Percentiles rank a stretch among this genome's conserved stretches.
Conservation (phyloP, 1,284 basidiomycete genomes). For the Ceratobasidium sp. region DNA sequence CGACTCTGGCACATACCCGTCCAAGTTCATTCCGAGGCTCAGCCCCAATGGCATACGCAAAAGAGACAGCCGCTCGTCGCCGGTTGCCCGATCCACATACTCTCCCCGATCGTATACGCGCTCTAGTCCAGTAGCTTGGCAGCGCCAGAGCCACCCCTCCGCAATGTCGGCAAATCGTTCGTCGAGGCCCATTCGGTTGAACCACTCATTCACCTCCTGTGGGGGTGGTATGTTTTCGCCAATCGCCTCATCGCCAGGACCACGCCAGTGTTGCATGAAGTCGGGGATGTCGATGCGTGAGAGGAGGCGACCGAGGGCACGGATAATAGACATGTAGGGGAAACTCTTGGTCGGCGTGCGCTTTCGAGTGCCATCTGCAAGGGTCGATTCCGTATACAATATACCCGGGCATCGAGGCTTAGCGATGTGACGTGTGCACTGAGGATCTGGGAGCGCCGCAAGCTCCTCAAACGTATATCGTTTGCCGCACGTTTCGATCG, state of each 20-base stretch:
- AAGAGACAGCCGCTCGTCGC: background rate
- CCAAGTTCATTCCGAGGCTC: background rate
- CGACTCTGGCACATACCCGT: background rate
- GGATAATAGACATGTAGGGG: background rate
- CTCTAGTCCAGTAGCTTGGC: background rate
- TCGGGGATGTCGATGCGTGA: background rate
- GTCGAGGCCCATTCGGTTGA: background rate
- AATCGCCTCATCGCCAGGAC: background rate
- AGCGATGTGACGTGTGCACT: background rate
- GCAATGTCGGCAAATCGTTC: background rate
- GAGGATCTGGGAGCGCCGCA: background rate
- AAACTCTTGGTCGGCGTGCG: background rate
- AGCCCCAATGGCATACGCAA: background rate
- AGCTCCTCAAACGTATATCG: background rate
- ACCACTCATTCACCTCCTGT: background rate
- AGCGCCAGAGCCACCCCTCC: background rate
- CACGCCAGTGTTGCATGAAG: background rate
- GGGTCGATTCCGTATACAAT: background rate
- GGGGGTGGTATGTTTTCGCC: background rate
- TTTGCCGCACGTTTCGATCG: background rate
- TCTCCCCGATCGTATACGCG: background rate
- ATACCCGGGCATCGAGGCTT: background rate
- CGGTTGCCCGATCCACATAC: background rate
- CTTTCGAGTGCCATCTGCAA: background rate
- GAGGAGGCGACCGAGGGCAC: background rate